Evolutionary conservation across 2,329 filamentous ascomycete species (phyloP).

Genomic region (Hirsutella rhossiliensis): DNA sequence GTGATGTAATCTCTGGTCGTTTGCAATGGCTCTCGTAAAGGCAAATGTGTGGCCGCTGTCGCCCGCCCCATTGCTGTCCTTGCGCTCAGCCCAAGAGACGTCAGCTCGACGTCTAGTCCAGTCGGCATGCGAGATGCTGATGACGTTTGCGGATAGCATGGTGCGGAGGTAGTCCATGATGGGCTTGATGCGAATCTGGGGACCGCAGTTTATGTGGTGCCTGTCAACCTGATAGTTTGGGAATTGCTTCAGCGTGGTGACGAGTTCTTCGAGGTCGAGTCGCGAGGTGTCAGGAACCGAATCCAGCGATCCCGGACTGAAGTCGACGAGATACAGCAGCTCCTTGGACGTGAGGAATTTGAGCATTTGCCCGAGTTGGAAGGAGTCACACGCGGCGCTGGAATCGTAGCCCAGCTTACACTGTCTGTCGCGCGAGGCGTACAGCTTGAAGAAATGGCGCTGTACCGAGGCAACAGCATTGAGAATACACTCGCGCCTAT

Average conservation of each 20-base stretch:
- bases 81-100: conserved; percentile 26
- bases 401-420: conserved; percentile 67
- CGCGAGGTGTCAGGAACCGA: conserved; percentile 35
- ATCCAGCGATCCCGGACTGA: conserved; percentile 34
- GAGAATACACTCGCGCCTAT: conserved; percentile 53
- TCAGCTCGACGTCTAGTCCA: conserved; percentile 32
- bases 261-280: conserved; percentile 48
- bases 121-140: conserved; percentile 29
- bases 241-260: conserved; percentile 51
- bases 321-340: conserved; percentile 47
- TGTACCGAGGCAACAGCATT: conserved; percentile 59
- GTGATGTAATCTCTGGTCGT: conserved; percentile 36
- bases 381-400: conserved; percentile 61
- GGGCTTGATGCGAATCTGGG: conserved; percentile 52
- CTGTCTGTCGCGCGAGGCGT: conserved; percentile 54
- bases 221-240: conserved; percentile 64
- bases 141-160: conserved; percentile 36
- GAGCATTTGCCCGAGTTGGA: conserved; percentile 67
- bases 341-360: conserved; percentile 54
- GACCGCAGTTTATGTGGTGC: conserved; percentile 61
- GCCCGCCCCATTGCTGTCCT: conserved; percentile 4
- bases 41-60: conserved; percentile 21
- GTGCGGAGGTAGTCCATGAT: conserved; percentile 51
- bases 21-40: conserved; percentile 38
- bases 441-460: conserved; percentile 53